Evolutionary conservation across 768 basidiomycete genomes (phyloP), one percentile per base, ranked within the genome.

Genomic region (Cubamyces lactineus): DNA sequence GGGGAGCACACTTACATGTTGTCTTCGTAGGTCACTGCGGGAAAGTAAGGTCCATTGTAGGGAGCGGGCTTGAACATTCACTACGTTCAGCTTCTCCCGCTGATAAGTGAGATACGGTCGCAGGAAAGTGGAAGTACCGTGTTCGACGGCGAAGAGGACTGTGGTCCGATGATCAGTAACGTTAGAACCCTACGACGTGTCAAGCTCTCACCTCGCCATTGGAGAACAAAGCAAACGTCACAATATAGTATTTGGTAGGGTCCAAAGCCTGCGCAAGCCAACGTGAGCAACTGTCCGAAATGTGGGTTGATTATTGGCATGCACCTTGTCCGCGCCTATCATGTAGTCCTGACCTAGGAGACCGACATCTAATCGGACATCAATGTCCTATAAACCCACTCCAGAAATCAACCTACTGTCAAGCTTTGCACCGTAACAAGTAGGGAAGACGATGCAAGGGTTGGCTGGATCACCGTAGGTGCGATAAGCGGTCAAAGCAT

Each of bases 81-180:
- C 17, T 21, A 8, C 7, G 11, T 40, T 47, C 28, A 41, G 19
- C 21, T 2, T 28, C 13, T 45, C 45, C 45, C 51, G 26, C 53
- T 21, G 42, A 28, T 53, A 34, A 34, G 34, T 34, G 34, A 34
- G 34, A 11, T 11, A 1, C 11, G 34, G 11, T 40, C 17, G 19
- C 41, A 46, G 59, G 12, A 41, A 34, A 53, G 28, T 23, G 52
- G 42, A 38, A 45, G 70, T 61, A 84, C 84, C 61, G 85, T 85
- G 69, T 85, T 86, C 0, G 84, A 86, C 30, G 85, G 84, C 39
- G 85, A 85, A 19, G 84, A 86, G 0, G 84, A 86, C 84, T 86
- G 39, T 2, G 11, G 24, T 38, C 54, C 21, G 16, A 47, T 23
- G 13, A 16, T 52, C 26, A 53, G 42, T 11, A 40, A 15, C 28